Evolutionary conservation across 108 stramenopile genomes (phyloP).

Genomic region (Cyclostephanos invisitatus): DNA sequence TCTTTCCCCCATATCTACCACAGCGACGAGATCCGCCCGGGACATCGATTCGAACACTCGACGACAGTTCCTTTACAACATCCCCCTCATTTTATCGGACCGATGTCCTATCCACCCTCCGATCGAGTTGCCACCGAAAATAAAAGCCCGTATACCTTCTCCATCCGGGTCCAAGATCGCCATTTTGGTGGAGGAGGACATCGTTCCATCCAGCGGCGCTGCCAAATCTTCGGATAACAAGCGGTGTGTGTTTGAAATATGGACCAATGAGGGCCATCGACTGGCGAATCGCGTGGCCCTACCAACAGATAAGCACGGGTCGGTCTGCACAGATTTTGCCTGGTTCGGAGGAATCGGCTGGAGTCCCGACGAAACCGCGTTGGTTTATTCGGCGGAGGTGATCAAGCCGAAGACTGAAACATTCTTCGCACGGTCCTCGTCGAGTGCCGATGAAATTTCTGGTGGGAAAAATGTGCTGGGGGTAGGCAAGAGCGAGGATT

Average conservation of each 20-base stretch:
- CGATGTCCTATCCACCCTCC: constrained; percentile 50
- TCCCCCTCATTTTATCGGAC: constrained; percentile 24
- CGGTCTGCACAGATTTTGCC: constrained; percentile 58
- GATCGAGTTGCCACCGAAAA: constrained; percentile 52
- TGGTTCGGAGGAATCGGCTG: constrained; percentile 73
- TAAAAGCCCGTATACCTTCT: constrained; percentile 64
- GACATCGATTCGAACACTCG: constrained; percentile 70
- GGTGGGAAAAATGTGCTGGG: constrained; percentile 74
- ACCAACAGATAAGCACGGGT: constrained; percentile 55
- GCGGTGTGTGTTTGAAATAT: constrained; percentile 65
- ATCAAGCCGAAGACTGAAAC: constrained; percentile 47
- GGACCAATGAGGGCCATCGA: constrained; percentile 50
- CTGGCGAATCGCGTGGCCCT: constrained; percentile 57
- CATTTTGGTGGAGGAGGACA: constrained; percentile 46
- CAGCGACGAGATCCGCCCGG: constrained; percentile 63
- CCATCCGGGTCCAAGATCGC: constrained; percentile 67
- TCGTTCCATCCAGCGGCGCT: constrained; percentile 20
- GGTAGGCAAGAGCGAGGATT: constrained; percentile 64
- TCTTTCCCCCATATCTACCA: neutral
- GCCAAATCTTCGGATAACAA: constrained; percentile 10
- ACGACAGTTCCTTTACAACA: constrained; percentile 60
- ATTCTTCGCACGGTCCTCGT: constrained; percentile 38
- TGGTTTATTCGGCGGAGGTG: constrained; percentile 74
- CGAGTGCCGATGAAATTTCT: constrained; percentile 17
- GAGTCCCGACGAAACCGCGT: constrained; percentile 60